These are phyloP conservation scores for Didymella lethalis DNA, from an alignment of 2,329 filamentous ascomycete species.

Conservation along the genomic window DNA sequence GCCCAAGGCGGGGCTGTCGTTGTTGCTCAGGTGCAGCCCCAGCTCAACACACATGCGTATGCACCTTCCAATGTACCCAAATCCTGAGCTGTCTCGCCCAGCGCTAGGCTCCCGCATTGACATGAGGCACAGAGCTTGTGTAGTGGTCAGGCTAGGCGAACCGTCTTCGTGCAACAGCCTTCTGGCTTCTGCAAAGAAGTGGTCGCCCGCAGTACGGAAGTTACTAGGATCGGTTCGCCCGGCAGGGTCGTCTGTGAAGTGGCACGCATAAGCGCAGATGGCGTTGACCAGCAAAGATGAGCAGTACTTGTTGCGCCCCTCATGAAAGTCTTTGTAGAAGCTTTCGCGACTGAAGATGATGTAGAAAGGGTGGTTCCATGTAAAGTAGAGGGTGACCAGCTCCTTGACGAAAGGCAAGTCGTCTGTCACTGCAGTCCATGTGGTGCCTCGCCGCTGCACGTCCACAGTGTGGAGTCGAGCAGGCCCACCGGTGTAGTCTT, in stretches of 20 bases:
- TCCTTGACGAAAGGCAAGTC: constrained; percentile 68
- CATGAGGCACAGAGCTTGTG: constrained; percentile 79
- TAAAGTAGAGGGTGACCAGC: constrained; percentile 71
- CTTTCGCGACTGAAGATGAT: constrained; percentile 75
- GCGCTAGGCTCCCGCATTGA: constrained; percentile 76
- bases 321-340: constrained; percentile 71
- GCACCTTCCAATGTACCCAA: constrained; percentile 75
- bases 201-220: constrained; percentile 71
- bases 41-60: constrained; percentile 76
- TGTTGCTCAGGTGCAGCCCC: constrained; percentile 66
- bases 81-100: constrained; percentile 75
- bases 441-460: constrained; percentile 33
- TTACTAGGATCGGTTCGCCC: constrained; percentile 70
- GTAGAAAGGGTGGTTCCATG: constrained; percentile 78
- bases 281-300: constrained; percentile 72
- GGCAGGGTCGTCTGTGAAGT: constrained; percentile 70
- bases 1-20: constrained; percentile 39
- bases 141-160: constrained; percentile 71
- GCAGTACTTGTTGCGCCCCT: constrained; percentile 70
- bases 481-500: constrained; percentile 38
- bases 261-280: constrained; percentile 70
- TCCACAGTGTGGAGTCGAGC: constrained; percentile 24
- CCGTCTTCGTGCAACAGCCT: constrained; percentile 66
- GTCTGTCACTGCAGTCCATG: constrained; percentile 69
- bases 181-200: constrained; percentile 76